Conservation (phyloP, 495 filamentous ascomycete species). For the Neurospora tetraspora region DNA sequence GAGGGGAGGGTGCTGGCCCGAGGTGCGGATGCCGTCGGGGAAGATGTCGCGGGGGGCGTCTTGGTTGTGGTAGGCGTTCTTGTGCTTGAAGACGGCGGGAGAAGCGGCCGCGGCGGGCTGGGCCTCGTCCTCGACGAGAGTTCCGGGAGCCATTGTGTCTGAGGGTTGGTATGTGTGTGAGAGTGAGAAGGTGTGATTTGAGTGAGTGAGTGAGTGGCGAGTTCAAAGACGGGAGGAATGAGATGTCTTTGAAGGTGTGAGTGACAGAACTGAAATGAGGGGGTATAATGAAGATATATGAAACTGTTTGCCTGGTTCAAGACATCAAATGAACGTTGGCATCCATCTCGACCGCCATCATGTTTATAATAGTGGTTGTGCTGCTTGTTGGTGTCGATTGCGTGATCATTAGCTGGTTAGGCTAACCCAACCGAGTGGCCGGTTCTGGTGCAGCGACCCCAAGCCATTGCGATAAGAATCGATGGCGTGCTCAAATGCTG, state of each 20-base stretch:
- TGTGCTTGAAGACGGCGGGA: background rate
- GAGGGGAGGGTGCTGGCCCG: constrained; percentile 70
- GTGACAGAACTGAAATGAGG: background rate
- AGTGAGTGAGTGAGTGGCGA: background rate
- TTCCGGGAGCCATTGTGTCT: constrained; percentile 23
- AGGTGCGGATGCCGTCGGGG: constrained; percentile 50
- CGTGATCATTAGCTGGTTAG: background rate
- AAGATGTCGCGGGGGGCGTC: constrained; percentile 24
- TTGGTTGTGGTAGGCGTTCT: constrained; percentile 11
- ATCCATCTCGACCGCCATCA: background rate
- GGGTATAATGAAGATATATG: background rate
- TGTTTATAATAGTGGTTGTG: background rate
- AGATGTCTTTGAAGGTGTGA: background rate
- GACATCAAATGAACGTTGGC: background rate
- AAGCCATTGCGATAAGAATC: background rate
- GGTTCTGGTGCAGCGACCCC: background rate
- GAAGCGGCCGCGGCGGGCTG: background rate
- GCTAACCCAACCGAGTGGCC: background rate
- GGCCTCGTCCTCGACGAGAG: constrained; percentile 18
- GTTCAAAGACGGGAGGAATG: background rate
- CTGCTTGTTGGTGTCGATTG: background rate
- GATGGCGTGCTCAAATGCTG: background rate
- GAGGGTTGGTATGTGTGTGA: background rate
- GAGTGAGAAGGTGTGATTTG: background rate
- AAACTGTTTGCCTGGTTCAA: background rate